Base-by-base conservation (phyloP, 345 rosid species). In the Acer negundo region DNA sequence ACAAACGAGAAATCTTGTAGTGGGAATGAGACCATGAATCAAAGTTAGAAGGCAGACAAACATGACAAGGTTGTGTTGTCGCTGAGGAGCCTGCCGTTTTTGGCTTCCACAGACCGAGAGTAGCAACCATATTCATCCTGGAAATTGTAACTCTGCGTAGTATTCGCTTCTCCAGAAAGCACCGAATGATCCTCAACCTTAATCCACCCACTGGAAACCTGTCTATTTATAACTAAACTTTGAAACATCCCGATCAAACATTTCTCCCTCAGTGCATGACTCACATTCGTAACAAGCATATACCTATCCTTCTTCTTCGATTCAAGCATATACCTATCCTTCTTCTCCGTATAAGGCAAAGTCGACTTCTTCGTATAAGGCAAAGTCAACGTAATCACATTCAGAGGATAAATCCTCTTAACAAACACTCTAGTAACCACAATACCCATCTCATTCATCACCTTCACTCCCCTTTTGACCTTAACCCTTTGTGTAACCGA, bases 201-300 rank as follows among this genome's bases (percentile, higher is more conserved):
- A 89, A 95, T 91, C 97, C 98, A 87, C n/a, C 99, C 99, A 0
- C 67, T 76, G 7, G 93, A 87, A 51, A 70, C 82, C 85, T 93
- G 97, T 42, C 65, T 74, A 62, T 88, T 93, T 42, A 47, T 20
- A 77, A 84, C 63, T n/a, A 67, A 66, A 16, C 85, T 72, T 9
- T 67, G 28, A 9, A 62, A 19, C 13, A 62, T 81, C 17, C 93
- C 96, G 46, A 55, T 24, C 4, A 65, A 59, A 53, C 70, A 16
- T 47, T 65, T 85, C 80, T 88, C 89, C 44, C 17, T 69, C 83
- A 84, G 47, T 11, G 86, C 85, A 73, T 89, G 97, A 15, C 92
- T 81, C 75, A 95, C 92, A 72, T 93, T 93, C 0, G 97, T 91
- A 12, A 84, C 67, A 11, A 86, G 86, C 81, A 84, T 24, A 69